Evolutionary conservation across 768 basidiomycete genomes (phyloP).

Genomic region (Lactarius sanguifluus): DNA sequence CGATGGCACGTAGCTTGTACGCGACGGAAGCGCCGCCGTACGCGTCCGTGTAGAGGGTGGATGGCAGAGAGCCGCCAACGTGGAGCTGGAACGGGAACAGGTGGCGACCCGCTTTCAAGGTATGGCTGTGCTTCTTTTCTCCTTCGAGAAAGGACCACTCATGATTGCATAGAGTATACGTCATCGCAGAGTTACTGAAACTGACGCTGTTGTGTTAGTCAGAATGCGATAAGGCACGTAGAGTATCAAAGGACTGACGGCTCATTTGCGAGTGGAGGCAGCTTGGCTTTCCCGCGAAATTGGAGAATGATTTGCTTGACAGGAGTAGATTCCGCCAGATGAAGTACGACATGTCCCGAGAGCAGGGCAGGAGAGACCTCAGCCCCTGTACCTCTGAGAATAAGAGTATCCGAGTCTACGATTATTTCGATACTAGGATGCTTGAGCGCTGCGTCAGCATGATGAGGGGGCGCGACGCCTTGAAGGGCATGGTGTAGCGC

Average conservation of each 20-base stretch:
- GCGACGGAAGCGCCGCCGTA: constrained; percentile 63
- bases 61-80: constrained; percentile 83
- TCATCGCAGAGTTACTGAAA: constrained; percentile 47
- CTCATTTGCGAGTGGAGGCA: constrained; percentile 59
- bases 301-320: constrained; percentile 83
- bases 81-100: constrained; percentile 89
- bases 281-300: constrained; percentile 77
- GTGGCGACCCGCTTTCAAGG: constrained; percentile 94
- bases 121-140: constrained; percentile 73
- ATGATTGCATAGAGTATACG: constrained; percentile 71
- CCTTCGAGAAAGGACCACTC: constrained; percentile 94
- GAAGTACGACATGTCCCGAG: constrained; percentile 77
- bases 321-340: constrained; percentile 78
- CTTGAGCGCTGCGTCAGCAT: constrained; percentile 31
- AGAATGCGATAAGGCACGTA: constrained; percentile 20
- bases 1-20: constrained; percentile 90
- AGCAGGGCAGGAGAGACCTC: constrained; percentile 83
- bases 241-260: constrained; percentile 47
- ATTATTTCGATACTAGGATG: constrained; percentile 69
- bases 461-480: constrained; percentile 2
- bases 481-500: constrained; percentile 25
- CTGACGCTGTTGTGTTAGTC: constrained; percentile 40
- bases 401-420: constrained; percentile 67
- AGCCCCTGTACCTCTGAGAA: constrained; percentile 74
- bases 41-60: constrained; percentile 58